Conservation (phyloP, 75 land plant genomes). For the Picea glauca region DNA sequence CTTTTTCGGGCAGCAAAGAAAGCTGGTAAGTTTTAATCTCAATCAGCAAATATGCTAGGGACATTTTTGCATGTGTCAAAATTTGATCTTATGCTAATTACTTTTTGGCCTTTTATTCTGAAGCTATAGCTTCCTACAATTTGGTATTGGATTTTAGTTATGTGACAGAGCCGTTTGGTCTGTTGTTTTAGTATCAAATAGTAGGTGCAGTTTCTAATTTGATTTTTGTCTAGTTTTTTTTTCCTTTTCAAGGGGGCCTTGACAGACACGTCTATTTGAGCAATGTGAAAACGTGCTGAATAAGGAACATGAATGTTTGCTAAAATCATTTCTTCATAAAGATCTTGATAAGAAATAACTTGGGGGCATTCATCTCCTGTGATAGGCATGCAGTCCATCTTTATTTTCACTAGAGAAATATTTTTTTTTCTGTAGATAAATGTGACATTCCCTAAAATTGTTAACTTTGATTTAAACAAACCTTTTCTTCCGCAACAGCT, state of each 20-base stretch:
- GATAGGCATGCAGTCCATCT: background rate
- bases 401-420: background rate
- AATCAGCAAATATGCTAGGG: background rate
- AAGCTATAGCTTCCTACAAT: background rate
- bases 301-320: background rate
- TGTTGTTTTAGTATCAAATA: background rate
- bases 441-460: background rate
- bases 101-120: background rate
- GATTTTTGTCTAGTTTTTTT: background rate
- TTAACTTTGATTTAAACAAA: background rate
- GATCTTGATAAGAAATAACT: background rate
- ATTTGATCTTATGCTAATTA: background rate
- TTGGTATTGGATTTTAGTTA: background rate
- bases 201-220: background rate
- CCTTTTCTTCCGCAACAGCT: background rate
- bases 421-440: background rate
- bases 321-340: background rate
- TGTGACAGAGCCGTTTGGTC: background rate
- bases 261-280: background rate
- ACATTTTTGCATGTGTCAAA: background rate
- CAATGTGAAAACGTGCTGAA: background rate
- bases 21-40: slow-evolving; percentile 59
- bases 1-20: slow-evolving; percentile 88
- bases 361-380: background rate
- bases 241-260: background rate